Evolutionary conservation across 176 grass and related monocot genomes (phyloP).

Genomic region (Eragrostis curvula): DNA sequence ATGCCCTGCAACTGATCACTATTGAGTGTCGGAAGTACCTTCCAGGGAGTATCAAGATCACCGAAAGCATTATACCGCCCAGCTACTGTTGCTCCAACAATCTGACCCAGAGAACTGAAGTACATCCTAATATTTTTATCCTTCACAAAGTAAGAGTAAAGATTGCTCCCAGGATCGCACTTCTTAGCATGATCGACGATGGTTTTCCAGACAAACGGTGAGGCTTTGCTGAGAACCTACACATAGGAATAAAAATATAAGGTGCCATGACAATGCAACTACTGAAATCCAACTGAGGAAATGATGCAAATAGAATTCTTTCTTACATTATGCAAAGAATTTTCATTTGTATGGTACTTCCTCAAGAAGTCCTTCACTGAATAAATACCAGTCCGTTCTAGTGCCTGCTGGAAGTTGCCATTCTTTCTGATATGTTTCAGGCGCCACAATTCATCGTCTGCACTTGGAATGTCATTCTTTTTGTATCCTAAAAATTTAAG

Average conservation of each 20-base stretch:
- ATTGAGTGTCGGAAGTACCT: constrained; percentile 14
- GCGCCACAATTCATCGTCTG: constrained; percentile 55
- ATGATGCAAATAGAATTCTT: not conserved
- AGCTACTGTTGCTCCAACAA: constrained; percentile 11
- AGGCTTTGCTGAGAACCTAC: too few relatives aligned
- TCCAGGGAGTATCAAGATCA: constrained; percentile 1
- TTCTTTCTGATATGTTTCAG: constrained; percentile 43
- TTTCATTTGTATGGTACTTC: constrained; percentile 35
- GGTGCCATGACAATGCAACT: too few relatives aligned
- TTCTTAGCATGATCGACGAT: constrained; percentile 51
- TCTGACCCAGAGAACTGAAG: constrained; percentile 29
- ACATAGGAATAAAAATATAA: too few relatives aligned
- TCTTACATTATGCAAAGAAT: constrained; percentile 46
- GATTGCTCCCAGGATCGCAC: constrained; percentile 34
- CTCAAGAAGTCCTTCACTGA: constrained; percentile 54
- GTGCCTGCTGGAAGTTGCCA: constrained; percentile 40
- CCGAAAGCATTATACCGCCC: constrained; percentile 30
- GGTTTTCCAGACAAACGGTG: constrained; percentile 19
- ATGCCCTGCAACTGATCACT: not conserved
- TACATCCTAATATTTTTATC: not conserved
- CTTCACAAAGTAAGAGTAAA: constrained; percentile 27
- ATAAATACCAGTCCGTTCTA: constrained; percentile 26
- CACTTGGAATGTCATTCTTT: constrained; percentile 45
- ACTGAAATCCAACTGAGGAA: not conserved
- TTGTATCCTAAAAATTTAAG: constrained; percentile 31